Percentiles rank a stretch among this genome's conserved stretches.
These are phyloP conservation scores for Pseudocercospora fuligena DNA, from an alignment of 2,329 filamentous ascomycete species.

Conservation along the genomic window DNA sequence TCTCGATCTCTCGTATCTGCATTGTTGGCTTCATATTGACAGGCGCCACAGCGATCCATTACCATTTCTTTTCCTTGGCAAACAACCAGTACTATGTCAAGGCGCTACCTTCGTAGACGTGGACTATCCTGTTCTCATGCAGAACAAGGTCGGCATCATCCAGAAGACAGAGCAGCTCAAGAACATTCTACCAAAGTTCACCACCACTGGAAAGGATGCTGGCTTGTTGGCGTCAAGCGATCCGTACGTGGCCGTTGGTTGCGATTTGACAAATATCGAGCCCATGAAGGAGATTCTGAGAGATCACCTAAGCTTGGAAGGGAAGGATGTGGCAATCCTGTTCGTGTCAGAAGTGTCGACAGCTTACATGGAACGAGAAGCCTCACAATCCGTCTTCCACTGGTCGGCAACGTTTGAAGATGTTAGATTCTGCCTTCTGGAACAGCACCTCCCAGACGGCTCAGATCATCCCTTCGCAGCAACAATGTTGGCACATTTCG, in stretches of 20 bases:
- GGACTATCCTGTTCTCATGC: conserved; percentile 81
- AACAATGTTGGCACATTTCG: conserved; percentile 84
- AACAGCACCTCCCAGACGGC: conserved; percentile 83
- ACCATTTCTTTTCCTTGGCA: conserved; percentile 78
- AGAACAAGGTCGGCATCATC: conserved; percentile 73
- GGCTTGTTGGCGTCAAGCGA: conserved; percentile 66
- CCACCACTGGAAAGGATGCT: conserved; percentile 43
- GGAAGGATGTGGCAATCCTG: conserved; percentile 64
- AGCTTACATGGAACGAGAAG: conserved; percentile 80
- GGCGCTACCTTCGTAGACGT: conserved; percentile 77
- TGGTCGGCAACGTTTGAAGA: conserved; percentile 76
- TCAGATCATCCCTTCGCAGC: conserved; percentile 79
- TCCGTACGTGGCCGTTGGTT: conserved; percentile 78
- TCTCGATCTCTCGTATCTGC: conserved; percentile 32
- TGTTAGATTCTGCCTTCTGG: conserved; percentile 82
- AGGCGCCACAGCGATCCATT: conserved; percentile 72
- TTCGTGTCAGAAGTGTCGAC: conserved; percentile 90
- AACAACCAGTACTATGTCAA: conserved; percentile 64
- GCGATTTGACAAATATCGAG: conserved; percentile 73
- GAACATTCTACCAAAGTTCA: conserved; percentile 50
- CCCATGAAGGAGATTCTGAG: conserved; percentile 65
- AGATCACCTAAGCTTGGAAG: conserved; percentile 60
- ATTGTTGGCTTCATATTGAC: conserved; percentile 14
- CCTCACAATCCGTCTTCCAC: conserved; percentile 73
- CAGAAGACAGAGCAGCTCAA: conserved; percentile 65